These are phyloP conservation scores for Crithidia fasciculata DNA, from an alignment of 208 protist genomes.

Conservation along the genomic window DNA sequence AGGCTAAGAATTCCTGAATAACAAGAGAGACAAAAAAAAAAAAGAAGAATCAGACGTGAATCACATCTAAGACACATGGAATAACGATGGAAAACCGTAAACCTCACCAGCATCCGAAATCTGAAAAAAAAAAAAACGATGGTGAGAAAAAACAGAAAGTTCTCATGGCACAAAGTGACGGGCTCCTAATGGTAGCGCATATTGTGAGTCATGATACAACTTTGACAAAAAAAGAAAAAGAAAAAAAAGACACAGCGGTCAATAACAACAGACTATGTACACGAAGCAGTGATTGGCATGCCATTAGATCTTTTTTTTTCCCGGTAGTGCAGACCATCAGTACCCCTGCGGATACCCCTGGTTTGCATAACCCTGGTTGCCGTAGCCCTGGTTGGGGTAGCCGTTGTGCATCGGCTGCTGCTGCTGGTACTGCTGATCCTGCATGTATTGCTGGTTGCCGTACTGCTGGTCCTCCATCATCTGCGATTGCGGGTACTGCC, in stretches of 20 bases:
- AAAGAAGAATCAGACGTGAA: background rate
- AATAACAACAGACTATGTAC: slow-evolving; percentile 16
- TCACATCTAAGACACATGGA: slow-evolving; percentile 7
- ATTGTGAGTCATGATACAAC: background rate
- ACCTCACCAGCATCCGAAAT: too few relatives aligned
- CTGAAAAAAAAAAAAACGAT: slow-evolving; percentile 25
- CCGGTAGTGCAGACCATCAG: background rate
- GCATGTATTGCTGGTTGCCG: slow-evolving; percentile 8
- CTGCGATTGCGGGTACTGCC: slow-evolving; percentile 13
- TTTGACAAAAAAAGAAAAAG: background rate
- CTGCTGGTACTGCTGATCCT: slow-evolving; percentile 12
- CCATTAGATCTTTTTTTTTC: background rate
- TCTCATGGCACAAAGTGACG: background rate
- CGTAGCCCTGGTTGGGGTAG: slow-evolving; percentile 17
- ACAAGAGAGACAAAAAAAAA: background rate
- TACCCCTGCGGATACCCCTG: slow-evolving; percentile 20
- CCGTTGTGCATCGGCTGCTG: slow-evolving; percentile 19
- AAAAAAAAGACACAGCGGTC: slow-evolving; percentile 10
- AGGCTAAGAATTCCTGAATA: background rate
- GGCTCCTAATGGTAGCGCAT: slow-evolving; percentile 12
- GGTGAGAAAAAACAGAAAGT: background rate
- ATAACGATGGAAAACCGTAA: slow-evolving; percentile 26
- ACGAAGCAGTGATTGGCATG: background rate
- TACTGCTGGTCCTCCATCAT: slow-evolving; percentile 20
- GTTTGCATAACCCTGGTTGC: slow-evolving; percentile 10